Evolutionary conservation across 805 yeast genomes (phyloP).

Genomic region (Teunomyces aglyptinius): DNA sequence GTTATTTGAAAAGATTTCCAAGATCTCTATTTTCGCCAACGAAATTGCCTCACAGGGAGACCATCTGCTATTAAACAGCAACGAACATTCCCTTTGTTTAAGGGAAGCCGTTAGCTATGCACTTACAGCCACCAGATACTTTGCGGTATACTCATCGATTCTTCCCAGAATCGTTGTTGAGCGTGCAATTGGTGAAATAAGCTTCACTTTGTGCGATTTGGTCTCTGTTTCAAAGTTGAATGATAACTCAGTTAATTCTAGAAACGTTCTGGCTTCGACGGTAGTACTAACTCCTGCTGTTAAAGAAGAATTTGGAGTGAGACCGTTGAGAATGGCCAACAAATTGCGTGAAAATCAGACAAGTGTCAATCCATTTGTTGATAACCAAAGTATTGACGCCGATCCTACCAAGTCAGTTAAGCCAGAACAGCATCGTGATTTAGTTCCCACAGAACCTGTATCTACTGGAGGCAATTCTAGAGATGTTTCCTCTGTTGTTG

Average conservation of each 20-base stretch:
- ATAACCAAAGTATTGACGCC: neutral
- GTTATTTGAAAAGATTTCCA: constrained; percentile 52
- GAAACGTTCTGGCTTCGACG: constrained; percentile 6
- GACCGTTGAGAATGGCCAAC: constrained; percentile 69
- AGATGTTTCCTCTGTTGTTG: constrained; percentile 1
- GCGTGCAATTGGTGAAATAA: constrained; percentile 72
- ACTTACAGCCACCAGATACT: constrained; percentile 75
- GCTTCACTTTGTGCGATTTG: constrained; percentile 63
- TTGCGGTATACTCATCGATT: constrained; percentile 57
- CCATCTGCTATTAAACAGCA: constrained; percentile 20
- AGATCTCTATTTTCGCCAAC: constrained; percentile 47
- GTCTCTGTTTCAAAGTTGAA: constrained; percentile 51
- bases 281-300: constrained; percentile 5
- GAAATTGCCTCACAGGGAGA: constrained; percentile 37
- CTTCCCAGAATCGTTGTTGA: constrained; percentile 71
- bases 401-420: neutral
- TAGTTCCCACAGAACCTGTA: neutral
- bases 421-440: neutral
- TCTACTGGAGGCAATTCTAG: neutral
- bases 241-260: constrained; percentile 8
- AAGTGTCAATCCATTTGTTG: neutral
- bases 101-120: constrained; percentile 71
- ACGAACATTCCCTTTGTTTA: constrained; percentile 46
- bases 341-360: constrained; percentile 34
- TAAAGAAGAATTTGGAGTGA: constrained; percentile 42